Evolutionary conservation across 1,284 basidiomycete genomes (phyloP).

Genomic region (Leccinum pallidistipes): DNA sequence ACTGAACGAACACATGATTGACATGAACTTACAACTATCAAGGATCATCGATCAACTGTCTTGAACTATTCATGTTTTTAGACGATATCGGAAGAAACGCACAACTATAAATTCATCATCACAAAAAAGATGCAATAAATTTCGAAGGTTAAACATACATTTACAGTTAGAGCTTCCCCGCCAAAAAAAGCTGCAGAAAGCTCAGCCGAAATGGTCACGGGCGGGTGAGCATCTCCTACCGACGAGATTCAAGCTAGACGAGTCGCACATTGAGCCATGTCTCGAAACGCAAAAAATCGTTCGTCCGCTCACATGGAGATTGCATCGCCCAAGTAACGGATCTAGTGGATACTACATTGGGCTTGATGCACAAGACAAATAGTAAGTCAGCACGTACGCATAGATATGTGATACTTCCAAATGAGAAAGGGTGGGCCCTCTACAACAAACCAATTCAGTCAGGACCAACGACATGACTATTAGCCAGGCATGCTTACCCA

Average conservation of each 20-base stretch:
- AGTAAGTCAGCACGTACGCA: slow-evolving; percentile 8
- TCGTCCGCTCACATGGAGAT: slow-evolving; percentile 20
- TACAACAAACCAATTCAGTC: background rate
- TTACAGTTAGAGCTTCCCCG: background rate
- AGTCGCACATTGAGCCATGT: background rate
- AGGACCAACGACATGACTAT: background rate
- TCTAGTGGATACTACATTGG: slow-evolving; percentile 3
- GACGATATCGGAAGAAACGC: background rate
- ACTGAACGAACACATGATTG: background rate
- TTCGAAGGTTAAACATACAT: slow-evolving; percentile 7
- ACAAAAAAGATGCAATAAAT: background rate
- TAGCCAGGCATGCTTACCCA: slow-evolving; percentile 15
- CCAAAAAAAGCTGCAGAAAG: slow-evolving; percentile 18
- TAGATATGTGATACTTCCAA: slow-evolving; percentile 16
- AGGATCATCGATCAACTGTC: background rate
- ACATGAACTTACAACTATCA: slow-evolving; percentile 11
- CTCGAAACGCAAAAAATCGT: background rate
- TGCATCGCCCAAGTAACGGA: slow-evolving; percentile 25
- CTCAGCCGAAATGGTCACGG: background rate
- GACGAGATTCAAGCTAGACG: slow-evolving; percentile 16
- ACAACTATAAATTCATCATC: slow-evolving; percentile 17
- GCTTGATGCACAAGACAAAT: background rate
- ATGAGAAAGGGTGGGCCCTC: background rate
- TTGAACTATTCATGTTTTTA: background rate
- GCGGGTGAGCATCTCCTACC: background rate